Conservation (phyloP, 495 filamentous ascomycete genomes). For the Talaromyces ruber region DNA sequence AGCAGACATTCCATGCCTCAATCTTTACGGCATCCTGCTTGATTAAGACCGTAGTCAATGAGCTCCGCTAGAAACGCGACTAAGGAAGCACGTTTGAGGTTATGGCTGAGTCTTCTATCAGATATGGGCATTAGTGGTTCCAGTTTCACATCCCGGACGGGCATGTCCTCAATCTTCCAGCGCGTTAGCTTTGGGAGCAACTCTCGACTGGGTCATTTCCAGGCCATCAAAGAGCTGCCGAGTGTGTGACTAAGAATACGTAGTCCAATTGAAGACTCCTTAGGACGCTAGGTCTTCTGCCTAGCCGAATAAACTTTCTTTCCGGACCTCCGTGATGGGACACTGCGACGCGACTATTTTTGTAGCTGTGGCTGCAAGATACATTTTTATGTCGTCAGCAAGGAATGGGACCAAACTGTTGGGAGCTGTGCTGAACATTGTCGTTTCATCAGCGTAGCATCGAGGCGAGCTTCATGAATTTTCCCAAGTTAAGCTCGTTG, state of each 20-base stretch:
- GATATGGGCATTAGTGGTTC: background rate
- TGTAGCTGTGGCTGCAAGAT: background rate
- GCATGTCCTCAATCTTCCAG: background rate
- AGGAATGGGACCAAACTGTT: slow-evolving; percentile 5
- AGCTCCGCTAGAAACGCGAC: background rate
- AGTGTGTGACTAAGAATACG: background rate
- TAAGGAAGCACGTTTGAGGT: background rate
- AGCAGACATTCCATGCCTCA: background rate
- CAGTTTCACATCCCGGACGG: background rate
- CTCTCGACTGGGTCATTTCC: background rate
- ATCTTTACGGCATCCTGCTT: background rate
- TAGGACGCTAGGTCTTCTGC: background rate
- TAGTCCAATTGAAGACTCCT: background rate
- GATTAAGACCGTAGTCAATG: background rate
- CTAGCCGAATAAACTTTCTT: background rate
- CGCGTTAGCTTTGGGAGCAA: background rate
- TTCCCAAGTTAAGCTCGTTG: background rate
- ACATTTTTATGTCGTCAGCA: background rate
- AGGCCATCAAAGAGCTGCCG: background rate
- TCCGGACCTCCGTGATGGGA: background rate
- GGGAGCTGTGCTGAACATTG: background rate
- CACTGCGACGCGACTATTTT: background rate
- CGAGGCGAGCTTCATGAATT: background rate
- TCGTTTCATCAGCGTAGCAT: slow-evolving; percentile 1
- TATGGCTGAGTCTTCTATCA: background rate